phyloP scores from a whole-genome alignment of 2,329 filamentous ascomycete genomes.

The Sclerotinia spermophila region DNA sequence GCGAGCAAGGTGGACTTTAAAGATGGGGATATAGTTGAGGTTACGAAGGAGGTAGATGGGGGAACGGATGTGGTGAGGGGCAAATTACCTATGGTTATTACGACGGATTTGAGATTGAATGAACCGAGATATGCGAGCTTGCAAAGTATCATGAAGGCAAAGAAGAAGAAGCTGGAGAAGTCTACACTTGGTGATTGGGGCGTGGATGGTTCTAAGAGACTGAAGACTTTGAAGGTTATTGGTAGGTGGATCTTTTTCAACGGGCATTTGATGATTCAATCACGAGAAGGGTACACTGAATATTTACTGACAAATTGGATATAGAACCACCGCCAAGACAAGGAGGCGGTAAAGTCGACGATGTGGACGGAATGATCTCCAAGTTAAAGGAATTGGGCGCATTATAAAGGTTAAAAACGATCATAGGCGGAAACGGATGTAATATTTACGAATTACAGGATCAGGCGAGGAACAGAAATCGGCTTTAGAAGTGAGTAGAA shows the following conservation, averaged over 20 bases:
- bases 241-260: conserved; percentile 49
- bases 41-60: conserved; percentile 91
- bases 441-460: conserved; percentile 16
- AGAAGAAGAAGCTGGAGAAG: conserved; percentile 99
- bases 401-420: conserved; percentile 25
- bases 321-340: conserved; percentile 81
- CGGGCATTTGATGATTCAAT: background rate
- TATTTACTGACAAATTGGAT: conserved; percentile 1
- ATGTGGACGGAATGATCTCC: conserved; percentile 88
- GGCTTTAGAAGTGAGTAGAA: background rate
- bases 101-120: conserved; percentile 90
- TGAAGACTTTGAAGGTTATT: conserved; percentile 88
- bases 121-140: conserved; percentile 92
- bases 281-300: background rate
- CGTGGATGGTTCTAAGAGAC: conserved; percentile 66
- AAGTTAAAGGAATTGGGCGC: conserved; percentile 97
- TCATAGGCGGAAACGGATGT: conserved; percentile 9
- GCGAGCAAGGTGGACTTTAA: conserved; percentile 77
- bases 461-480: background rate
- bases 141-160: conserved; percentile 99
- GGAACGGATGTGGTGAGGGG: conserved; percentile 85
- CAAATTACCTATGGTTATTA: conserved; percentile 88
- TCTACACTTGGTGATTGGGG: conserved; percentile 80
- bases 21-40: conserved; percentile 64
- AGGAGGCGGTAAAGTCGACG: conserved; percentile 94